Evolutionary conservation across 371 early-diverging fungal species (phyloP).

Genomic region (Agmasoma carcini): DNA sequence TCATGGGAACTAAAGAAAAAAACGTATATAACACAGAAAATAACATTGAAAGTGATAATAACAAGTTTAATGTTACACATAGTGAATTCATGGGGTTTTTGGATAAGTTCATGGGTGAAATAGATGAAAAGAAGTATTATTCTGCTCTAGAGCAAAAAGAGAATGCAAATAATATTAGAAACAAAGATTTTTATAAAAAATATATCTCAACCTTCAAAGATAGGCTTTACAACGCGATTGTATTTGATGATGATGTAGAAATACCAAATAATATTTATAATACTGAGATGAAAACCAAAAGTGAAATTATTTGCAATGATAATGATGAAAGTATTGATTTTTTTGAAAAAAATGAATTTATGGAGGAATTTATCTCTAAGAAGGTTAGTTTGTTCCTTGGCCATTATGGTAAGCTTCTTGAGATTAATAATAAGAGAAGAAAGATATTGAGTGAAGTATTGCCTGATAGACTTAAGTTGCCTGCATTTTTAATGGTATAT

Average conservation of each 20-base stretch:
- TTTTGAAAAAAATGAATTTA: background rate
- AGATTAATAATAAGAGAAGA: background rate
- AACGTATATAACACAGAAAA: no score
- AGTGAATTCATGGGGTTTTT: conserved; percentile 7
- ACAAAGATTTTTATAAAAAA: background rate
- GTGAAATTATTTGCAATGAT: background rate
- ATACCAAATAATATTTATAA: background rate
- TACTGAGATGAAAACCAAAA: background rate
- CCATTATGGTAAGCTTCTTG: background rate
- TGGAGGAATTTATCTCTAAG: background rate
- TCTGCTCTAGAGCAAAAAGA: background rate
- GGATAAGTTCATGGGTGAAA: background rate
- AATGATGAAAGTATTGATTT: background rate
- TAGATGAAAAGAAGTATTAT: background rate
- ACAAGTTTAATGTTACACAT: background rate
- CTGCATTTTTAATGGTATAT: conserved; percentile 8
- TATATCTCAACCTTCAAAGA: background rate
- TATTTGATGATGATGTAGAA: background rate
- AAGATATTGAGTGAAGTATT: background rate
- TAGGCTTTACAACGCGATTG: background rate
- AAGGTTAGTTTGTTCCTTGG: background rate
- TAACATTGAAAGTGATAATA: no score
- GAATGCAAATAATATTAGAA: background rate
- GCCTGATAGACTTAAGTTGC: background rate
- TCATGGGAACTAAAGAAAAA: no score